Percentiles rank a stretch among this genome's conserved stretches.
phyloP scores from a whole-genome alignment of 1,139 yeast genomes.

The Sugiyamaella neomexicana region DNA sequence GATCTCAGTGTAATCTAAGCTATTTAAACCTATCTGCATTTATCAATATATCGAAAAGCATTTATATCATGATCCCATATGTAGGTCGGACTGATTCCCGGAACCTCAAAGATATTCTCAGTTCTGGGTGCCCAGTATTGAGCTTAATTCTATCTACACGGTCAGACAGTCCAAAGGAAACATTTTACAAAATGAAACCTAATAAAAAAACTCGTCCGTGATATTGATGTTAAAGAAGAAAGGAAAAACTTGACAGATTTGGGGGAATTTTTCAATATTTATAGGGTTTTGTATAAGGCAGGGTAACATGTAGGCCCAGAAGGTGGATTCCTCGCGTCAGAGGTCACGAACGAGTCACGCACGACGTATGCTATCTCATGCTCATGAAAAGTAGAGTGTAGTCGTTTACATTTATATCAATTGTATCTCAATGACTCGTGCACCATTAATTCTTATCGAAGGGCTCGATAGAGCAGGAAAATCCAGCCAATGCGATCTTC shows the following conservation, averaged over 20 bases:
- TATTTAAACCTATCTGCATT: constrained; percentile 8
- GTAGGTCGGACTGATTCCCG: constrained; percentile 43
- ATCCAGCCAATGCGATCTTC: constrained; percentile 71
- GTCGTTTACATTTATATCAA: too few relatives aligned
- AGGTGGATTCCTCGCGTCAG: background rate
- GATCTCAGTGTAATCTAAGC: background rate
- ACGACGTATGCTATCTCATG: background rate
- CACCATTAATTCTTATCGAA: constrained; percentile 77
- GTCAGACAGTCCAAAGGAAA: constrained; percentile 18
- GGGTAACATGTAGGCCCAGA: constrained; percentile 10
- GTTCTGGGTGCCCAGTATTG: constrained; percentile 43
- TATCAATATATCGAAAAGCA: too few relatives aligned
- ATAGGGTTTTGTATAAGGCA: constrained; percentile 1
- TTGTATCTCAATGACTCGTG: constrained; percentile 37
- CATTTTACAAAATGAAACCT: constrained; percentile 5
- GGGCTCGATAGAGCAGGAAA: constrained; percentile 96
- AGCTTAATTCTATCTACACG: constrained; percentile 32
- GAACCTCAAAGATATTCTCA: constrained; percentile 33
- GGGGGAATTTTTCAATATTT: background rate
- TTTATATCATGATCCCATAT: constrained; percentile 17
- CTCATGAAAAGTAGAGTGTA: background rate
- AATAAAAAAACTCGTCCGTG: constrained; percentile 20
- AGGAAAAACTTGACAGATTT: background rate
- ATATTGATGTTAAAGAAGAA: constrained; percentile 25
- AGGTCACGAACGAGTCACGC: background rate